These are phyloP conservation scores for Nyssa sinensis DNA, from an alignment of 148 eudicot species.

Conservation along the genomic window DNA sequence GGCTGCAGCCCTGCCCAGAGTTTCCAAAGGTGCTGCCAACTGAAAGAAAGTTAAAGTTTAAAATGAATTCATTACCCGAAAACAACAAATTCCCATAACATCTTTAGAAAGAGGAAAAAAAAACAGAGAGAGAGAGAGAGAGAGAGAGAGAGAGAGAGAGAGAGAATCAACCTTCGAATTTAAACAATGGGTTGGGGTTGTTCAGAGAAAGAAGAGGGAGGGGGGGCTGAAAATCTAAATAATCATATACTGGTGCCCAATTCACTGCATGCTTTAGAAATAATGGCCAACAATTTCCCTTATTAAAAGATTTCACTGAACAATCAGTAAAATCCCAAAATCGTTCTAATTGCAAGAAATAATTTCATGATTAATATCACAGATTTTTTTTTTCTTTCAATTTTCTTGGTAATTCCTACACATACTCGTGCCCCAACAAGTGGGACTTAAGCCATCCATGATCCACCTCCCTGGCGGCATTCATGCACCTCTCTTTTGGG, in stretches of 20 bases:
- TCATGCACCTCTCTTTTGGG: background rate
- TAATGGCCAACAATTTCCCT: background rate
- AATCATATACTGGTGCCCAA: background rate
- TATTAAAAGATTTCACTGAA: background rate
- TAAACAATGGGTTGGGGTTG: background rate
- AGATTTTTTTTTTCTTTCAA: background rate
- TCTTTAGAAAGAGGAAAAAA: no score
- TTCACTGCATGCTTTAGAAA: background rate
- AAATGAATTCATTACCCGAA: no score
- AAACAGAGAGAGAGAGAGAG: no score
- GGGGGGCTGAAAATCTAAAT: conserved; percentile 1
- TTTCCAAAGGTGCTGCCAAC: conserved; percentile 83
- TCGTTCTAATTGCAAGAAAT: background rate
- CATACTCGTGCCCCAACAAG: no score
- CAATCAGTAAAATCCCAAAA: background rate
- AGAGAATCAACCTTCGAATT: background rate
- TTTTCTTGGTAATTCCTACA: background rate
- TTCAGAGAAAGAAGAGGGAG: background rate
- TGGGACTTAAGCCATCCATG: background rate
- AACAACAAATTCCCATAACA: background rate
- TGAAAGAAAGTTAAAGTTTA: conserved; percentile 25
- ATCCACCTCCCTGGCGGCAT: no score
- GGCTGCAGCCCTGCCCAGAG: conserved; percentile 78
- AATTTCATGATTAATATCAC: background rate
- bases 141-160: no score